phyloP scores from a whole-genome alignment of 163 green algal species.

The Botryococcus braunii region DNA sequence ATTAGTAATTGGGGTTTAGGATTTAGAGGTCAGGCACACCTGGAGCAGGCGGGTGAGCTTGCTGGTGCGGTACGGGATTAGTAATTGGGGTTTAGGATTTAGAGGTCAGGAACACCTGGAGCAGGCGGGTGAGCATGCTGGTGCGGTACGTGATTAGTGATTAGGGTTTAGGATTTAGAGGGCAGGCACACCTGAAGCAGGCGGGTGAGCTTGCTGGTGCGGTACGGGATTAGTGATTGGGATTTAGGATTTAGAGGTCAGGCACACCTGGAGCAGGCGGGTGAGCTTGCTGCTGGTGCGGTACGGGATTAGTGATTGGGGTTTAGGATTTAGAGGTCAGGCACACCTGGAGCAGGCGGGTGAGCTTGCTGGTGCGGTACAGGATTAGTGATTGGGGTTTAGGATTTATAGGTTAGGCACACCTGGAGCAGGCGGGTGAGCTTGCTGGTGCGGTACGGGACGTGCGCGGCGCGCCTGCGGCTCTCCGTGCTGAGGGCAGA shows the following conservation, averaged over 20 bases:
- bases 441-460: constrained; percentile 72
- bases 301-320: too few relatives aligned
- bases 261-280: too few relatives aligned
- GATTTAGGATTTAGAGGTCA: too few relatives aligned
- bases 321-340: too few relatives aligned
- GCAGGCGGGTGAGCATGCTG: constrained; percentile 82
- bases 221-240: too few relatives aligned
- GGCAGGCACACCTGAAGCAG: too few relatives aligned
- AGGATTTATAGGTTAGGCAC: too few relatives aligned
- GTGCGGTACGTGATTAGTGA: constrained; percentile 56
- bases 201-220: too few relatives aligned
- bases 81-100: too few relatives aligned
- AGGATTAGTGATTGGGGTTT: constrained; percentile 55
- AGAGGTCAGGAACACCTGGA: constrained; percentile 38
- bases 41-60: constrained; percentile 88
- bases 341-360: constrained; percentile 69
- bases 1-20: too few relatives aligned
- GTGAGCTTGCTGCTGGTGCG: too few relatives aligned
- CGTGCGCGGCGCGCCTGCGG: constrained; percentile 43
- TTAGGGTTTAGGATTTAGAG: constrained; percentile 50
- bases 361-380: constrained; percentile 86
- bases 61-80: constrained; percentile 73
- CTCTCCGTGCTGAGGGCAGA: constrained; percentile 75
- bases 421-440: constrained; percentile 75
- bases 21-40: constrained; percentile 27